Percentiles rank a stretch among this genome's conserved stretches.
Evolutionary conservation across 306 rosid species (phyloP).

Genomic region (Medicago arabica): DNA sequence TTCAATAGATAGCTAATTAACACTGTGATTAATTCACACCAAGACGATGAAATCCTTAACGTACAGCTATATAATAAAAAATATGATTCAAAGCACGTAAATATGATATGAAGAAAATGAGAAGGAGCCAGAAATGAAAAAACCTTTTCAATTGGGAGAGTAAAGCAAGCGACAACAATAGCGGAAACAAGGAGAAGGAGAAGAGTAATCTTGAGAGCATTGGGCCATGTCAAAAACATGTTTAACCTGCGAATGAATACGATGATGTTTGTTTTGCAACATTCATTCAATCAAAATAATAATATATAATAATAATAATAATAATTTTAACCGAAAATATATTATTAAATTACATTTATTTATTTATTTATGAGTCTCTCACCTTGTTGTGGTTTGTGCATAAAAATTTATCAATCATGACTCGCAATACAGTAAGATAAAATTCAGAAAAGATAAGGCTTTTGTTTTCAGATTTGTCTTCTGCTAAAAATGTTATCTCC

Average conservation of each 20-base stretch:
- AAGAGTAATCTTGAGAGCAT: constrained; percentile 62
- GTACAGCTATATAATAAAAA: too few relatives aligned
- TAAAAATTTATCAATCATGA: not conserved
- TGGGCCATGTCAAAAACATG: constrained; percentile 63
- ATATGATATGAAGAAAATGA: not conserved
- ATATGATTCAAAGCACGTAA: not conserved
- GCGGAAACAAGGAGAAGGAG: constrained; percentile 60
- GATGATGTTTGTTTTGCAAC: not conserved
- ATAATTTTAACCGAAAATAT: not conserved
- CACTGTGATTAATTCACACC: too few relatives aligned
- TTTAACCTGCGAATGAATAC: not conserved
- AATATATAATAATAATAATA: not conserved
- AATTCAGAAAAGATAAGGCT: not conserved
- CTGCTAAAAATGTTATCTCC: not conserved
- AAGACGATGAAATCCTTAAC: too few relatives aligned
- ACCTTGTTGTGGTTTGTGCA: not conserved
- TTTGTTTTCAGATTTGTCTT: not conserved
- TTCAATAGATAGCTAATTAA: too few relatives aligned
- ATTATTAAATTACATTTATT: not conserved
- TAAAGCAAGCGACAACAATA: constrained; percentile 56
- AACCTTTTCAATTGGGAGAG: constrained; percentile 87
- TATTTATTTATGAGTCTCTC: not conserved
- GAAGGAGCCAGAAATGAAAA: constrained; percentile 13
- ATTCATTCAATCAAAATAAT: not conserved
- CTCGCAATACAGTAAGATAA: too few relatives aligned